Evolutionary conservation across 176 grass and related monocot species (phyloP).

Genomic region (Rhynchospora pubera): DNA sequence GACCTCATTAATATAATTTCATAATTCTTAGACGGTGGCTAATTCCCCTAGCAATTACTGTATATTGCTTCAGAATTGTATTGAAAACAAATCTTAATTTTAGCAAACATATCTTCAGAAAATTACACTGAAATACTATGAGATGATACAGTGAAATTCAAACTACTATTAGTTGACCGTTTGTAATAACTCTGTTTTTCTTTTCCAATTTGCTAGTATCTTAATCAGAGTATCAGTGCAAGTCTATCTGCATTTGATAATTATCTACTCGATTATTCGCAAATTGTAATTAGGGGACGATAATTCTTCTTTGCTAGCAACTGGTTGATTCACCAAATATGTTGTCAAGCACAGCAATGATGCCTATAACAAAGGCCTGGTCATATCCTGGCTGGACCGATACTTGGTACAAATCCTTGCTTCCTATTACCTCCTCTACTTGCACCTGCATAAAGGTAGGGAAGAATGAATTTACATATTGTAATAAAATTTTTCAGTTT

Average conservation of each 20-base stretch:
- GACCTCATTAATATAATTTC: too few species aligned
- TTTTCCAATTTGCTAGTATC: background rate
- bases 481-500: background rate
- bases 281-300: background rate
- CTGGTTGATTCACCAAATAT: slow-evolving; percentile 85
- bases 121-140: background rate
- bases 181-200: too few species aligned
- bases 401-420: slow-evolving; percentile 79
- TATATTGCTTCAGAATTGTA: too few species aligned
- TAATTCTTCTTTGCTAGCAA: slow-evolving; percentile 38
- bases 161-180: too few species aligned
- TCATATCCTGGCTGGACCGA: slow-evolving; percentile 61
- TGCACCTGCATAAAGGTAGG: slow-evolving; percentile 43
- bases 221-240: background rate
- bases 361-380: slow-evolving; percentile 75
- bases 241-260: background rate
- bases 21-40: too few species aligned
- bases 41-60: too few species aligned
- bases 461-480: background rate
- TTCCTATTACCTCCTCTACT: slow-evolving; percentile 35
- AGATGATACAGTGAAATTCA: too few species aligned
- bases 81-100: background rate
- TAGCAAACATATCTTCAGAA: background rate
- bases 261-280: background rate
- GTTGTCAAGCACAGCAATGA: slow-evolving; percentile 84